Base-by-base conservation (phyloP, 2,329 filamentous ascomycete species). In the Trichophyton schoenleinii region DNA sequence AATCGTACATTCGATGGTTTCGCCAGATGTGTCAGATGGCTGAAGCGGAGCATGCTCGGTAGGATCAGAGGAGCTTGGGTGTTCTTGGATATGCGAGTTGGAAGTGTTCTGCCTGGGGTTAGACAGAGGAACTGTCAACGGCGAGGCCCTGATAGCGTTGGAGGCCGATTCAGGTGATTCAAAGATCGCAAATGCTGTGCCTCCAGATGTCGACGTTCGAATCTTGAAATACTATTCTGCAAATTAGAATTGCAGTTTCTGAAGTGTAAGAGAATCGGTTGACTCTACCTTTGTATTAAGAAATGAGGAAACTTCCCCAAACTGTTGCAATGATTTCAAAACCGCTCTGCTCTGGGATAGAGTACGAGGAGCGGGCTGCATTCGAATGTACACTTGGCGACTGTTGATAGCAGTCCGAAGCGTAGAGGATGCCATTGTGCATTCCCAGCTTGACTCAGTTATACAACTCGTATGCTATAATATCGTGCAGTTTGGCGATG, bases 291-390 rank as follows among this genome's bases (percentile, higher is more conserved):
- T 72, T 13, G 72, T 61, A 61, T 73, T 74, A 36, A 70, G 67
- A 64, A 75, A 76, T 25, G 70, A 71, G 8, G 68, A 65, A 6
- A 76, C 73, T 64, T 76, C 73, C 20, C 74, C 74, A 66, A 73
- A 76, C 66, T 73, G 72, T 63, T 75, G 73, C 18, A 76, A 66
- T 5, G 71, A 70, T 46, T 68, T 64, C 20, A 76, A 69, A 28
- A 76, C 64, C 18, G 68, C 66, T 62, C 68, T 69, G 63, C 71
- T 73, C 61, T 76, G 72, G 20, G 66, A 59, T 5, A 76, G 61
- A 36, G 64, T 70, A 25, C 65, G 67, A 13, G 71, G 68, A 3
- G 65, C 55, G 0, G 72, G 72, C 7, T 57, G 58, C 55, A 70
- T 68, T 25, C 62, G 67, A 34, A 76, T 70, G 65, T 71, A 67